A percentile compares a stretch with the other conserved stretches of the same genome.
Conservation (phyloP, 768 basidiomycete genomes). For the Boletus subparvulus region DNA sequence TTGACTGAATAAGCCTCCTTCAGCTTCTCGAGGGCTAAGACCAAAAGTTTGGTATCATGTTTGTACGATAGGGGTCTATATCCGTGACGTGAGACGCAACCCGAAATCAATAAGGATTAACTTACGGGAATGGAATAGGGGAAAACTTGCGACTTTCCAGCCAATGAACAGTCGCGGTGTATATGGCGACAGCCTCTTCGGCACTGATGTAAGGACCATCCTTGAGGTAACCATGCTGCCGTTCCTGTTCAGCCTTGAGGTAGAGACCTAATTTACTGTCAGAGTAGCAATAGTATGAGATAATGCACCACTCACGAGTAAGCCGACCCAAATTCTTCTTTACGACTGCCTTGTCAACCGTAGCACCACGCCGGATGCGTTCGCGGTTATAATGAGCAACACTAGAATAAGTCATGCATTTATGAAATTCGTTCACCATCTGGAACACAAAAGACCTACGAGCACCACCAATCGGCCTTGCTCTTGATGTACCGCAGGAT, state of each 20-base stretch:
- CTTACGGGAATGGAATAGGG: conserved; percentile 96
- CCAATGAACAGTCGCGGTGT: conserved; percentile 99
- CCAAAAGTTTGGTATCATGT: conserved; percentile 97
- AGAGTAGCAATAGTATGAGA: not conserved
- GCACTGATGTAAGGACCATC: conserved; percentile 99
- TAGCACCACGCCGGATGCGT: conserved; percentile 94
- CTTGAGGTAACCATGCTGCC: conserved; percentile 98
- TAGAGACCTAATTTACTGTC: conserved; percentile 62
- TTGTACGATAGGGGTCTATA: conserved; percentile 91
- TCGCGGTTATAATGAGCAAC: conserved; percentile 98
- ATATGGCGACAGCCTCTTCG: conserved; percentile 98
- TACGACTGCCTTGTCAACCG: conserved; percentile 97
- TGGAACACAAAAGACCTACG: conserved; percentile 43
- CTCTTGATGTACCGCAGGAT: conserved; percentile 98
- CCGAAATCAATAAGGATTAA: conserved; percentile 3
- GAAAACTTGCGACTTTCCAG: conserved; percentile 97
- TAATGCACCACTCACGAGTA: conserved; percentile 61
- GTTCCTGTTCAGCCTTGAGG: conserved; percentile 97
- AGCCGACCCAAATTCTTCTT: conserved; percentile 99
- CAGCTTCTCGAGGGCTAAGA: conserved; percentile 94
- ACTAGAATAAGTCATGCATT: conserved; percentile 33
- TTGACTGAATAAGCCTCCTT: conserved; percentile 99
- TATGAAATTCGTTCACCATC: not conserved
- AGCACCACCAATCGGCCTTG: conserved; percentile 99
- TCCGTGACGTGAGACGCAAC: conserved; percentile 1